A percentile compares a stretch with the other conserved stretches of the same genome.
Conservation (phyloP, 1,284 basidiomycete genomes). For the Ustilago cynodontis region DNA sequence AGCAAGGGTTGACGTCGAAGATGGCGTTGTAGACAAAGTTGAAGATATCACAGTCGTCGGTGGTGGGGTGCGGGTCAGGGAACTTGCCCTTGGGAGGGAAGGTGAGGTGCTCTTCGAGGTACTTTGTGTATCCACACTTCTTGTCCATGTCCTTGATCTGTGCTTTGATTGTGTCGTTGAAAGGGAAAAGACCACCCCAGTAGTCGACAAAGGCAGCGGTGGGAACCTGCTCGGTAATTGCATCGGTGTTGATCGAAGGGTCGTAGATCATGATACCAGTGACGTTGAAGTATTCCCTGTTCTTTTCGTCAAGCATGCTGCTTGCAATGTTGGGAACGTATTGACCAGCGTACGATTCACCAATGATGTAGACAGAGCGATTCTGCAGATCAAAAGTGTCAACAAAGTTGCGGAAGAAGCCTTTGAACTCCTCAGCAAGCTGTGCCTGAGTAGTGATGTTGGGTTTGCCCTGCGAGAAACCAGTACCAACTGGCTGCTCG, state of each 20-base stretch:
- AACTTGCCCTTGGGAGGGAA: constrained; percentile 62
- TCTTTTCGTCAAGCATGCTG: constrained; percentile 50
- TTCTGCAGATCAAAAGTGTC: constrained; percentile 55
- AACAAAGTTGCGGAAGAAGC: constrained; percentile 62
- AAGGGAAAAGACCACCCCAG: constrained; percentile 43
- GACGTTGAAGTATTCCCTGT: constrained; percentile 57
- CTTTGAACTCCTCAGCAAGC: constrained; percentile 69
- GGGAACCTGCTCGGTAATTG: constrained; percentile 54
- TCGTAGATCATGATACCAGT: constrained; percentile 67
- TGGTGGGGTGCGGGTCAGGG: constrained; percentile 34
- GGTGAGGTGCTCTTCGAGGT: constrained; percentile 56
- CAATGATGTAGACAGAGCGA: constrained; percentile 56
- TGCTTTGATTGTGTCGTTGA: constrained; percentile 41
- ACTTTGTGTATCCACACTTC: constrained; percentile 55
- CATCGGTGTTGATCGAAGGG: constrained; percentile 55
- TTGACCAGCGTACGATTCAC: constrained; percentile 91
- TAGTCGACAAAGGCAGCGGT: constrained; percentile 44
- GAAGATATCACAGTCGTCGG: constrained; percentile 39
- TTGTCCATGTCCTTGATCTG: constrained; percentile 42
- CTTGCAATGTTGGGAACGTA: constrained; percentile 89
- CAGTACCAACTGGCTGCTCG: constrained; percentile 86
- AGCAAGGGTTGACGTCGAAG: constrained; percentile 54
- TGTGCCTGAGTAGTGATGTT: constrained; percentile 73
- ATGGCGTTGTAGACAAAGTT: constrained; percentile 24
- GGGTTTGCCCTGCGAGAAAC: constrained; percentile 81